Percentiles rank a stretch among this genome's conserved stretches.
Conservation (phyloP, 805 yeast genomes). For the Kuraishia floccosa region DNA sequence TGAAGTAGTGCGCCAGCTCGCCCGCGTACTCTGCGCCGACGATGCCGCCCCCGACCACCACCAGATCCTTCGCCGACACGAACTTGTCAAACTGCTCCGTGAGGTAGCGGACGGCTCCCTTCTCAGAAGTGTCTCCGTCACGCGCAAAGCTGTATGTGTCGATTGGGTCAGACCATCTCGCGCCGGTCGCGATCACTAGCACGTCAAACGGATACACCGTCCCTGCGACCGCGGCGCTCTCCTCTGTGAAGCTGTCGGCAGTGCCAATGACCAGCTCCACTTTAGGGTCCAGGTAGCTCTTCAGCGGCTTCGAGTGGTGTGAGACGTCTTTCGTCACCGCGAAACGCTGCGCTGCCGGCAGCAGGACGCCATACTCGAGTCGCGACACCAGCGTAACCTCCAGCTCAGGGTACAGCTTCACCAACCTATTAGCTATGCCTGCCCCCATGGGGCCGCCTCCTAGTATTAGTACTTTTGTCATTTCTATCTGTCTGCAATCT, state of each 20-base stretch:
- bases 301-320: conserved; percentile 6
- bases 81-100: conserved; percentile 6
- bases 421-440: too few relatives aligned
- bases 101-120: background rate
- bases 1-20: conserved; percentile 13
- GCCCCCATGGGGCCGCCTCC: too few relatives aligned
- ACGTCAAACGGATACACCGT: conserved; percentile 9
- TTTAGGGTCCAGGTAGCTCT: conserved; percentile 7
- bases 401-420: too few relatives aligned
- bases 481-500: too few relatives aligned
- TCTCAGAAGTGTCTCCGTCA: conserved; percentile 10
- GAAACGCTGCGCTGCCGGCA: conserved; percentile 7
- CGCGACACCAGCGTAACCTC: conserved; percentile 8
- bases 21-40: conserved; percentile 19
- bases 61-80: conserved; percentile 12
- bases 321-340: conserved; percentile 4
- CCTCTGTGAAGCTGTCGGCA: conserved; percentile 8
- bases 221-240: conserved; percentile 4
- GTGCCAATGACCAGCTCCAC: conserved; percentile 12
- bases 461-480: too few relatives aligned
- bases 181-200: conserved; percentile 19
- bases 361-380: conserved; percentile 3
- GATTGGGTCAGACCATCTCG: conserved; percentile 16
- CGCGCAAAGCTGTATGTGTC: conserved; percentile 6
- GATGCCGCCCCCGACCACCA: conserved; percentile 21